Evolutionary conservation across 306 rosid genomes (phyloP).

Genomic region (Psophocarpus tetragonolobus): DNA sequence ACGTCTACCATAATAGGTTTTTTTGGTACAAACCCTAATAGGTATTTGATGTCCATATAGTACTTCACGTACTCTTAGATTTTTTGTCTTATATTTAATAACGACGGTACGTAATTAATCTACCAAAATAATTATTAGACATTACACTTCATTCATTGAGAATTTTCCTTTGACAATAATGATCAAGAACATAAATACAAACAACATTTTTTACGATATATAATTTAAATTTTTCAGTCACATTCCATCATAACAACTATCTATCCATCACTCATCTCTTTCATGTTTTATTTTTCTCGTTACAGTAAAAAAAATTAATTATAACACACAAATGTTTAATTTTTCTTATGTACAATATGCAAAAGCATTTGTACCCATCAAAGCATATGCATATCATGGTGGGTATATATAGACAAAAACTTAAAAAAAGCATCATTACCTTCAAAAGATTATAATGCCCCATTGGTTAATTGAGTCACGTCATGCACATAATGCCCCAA

Average conservation of each 20-base stretch:
- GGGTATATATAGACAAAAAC: constrained; percentile 22
- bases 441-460: not conserved
- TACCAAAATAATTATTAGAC: not conserved
- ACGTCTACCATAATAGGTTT: no score
- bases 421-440: not conserved
- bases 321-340: not conserved
- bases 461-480: constrained; percentile 33
- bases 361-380: not conserved
- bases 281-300: no score
- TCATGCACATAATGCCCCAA: constrained; percentile 40
- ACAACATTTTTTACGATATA: no score
- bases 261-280: no score
- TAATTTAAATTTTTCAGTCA: no score
- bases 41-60: not conserved
- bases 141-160: not conserved
- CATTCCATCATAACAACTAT: not conserved
- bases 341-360: not conserved
- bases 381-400: constrained; percentile 19
- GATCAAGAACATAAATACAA: no score
- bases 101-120: no score
- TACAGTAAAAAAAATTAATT: not conserved
- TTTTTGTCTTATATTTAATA: not conserved
- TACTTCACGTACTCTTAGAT: not conserved
- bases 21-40: no score
- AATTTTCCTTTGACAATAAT: not conserved